Percentiles rank a stretch among this genome's conserved stretches.
These are phyloP conservation scores for Plenodomus biglobosus DNA, from an alignment of 2,329 filamentous ascomycete species.

Conservation along the genomic window DNA sequence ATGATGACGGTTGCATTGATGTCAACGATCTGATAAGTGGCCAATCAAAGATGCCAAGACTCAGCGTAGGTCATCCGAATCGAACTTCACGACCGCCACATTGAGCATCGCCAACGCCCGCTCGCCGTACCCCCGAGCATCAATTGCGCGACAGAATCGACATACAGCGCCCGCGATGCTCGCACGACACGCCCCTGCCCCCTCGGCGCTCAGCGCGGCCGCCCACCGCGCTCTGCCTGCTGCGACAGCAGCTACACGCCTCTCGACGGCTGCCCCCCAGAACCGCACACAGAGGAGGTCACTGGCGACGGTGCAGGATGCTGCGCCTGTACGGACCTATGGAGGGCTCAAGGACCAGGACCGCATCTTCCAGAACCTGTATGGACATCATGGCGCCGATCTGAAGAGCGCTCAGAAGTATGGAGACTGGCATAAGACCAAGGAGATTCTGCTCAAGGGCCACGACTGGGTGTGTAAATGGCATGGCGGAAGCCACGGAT, in stretches of 20 bases:
- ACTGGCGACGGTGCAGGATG: conserved; percentile 62
- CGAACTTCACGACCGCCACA: conserved; percentile 37
- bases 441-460: conserved; percentile 95
- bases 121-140: conserved; percentile 33
- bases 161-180: conserved; percentile 42
- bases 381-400: conserved; percentile 87
- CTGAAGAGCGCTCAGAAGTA: conserved; percentile 95
- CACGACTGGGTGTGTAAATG: conserved; percentile 76
- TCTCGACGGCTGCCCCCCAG: conserved; percentile 46
- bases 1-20: conserved; percentile 15
- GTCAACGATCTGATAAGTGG: conserved; percentile 20
- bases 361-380: conserved; percentile 98
- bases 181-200: conserved; percentile 44
- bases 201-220: conserved; percentile 45
- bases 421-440: conserved; percentile 99
- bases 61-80: conserved; percentile 20
- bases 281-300: conserved; percentile 61
- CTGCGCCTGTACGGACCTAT: conserved; percentile 64
- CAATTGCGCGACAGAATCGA: conserved; percentile 42
- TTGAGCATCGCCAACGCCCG: conserved; percentile 30
- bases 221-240: conserved; percentile 47
- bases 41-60: conserved; percentile 23
- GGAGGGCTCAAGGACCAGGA: conserved; percentile 94
- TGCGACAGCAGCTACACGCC: conserved; percentile 42
- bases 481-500: neutral